These are phyloP conservation scores for Paecilomyces sp. DNA, from an alignment of 2,329 filamentous ascomycete genomes.

Conservation along the genomic window DNA sequence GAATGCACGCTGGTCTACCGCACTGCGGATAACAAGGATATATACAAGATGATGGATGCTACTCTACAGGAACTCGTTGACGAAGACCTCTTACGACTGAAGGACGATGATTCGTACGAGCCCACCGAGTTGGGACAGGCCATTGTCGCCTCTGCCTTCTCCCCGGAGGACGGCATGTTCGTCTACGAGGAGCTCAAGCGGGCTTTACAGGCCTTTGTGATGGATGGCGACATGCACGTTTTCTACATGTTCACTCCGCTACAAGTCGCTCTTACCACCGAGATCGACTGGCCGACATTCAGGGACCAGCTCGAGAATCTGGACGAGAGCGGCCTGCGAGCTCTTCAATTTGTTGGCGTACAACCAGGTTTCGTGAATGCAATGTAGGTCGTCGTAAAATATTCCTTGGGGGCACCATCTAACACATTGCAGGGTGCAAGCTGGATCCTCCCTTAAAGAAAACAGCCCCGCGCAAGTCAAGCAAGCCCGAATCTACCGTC, in stretches of 20 bases:
- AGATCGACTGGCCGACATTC: slow-evolving; percentile 66
- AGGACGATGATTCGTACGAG: slow-evolving; percentile 46
- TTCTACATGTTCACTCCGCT: slow-evolving; percentile 72
- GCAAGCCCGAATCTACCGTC: slow-evolving; percentile 56
- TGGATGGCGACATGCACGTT: slow-evolving; percentile 75
- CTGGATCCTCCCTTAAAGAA: slow-evolving; percentile 55
- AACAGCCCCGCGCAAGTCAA: slow-evolving; percentile 55
- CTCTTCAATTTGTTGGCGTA: slow-evolving; percentile 61
- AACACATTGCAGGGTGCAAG: slow-evolving; percentile 52
- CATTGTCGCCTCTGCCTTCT: slow-evolving; percentile 64
- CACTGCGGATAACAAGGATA: slow-evolving; percentile 44
- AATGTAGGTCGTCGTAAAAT: slow-evolving; percentile 44
- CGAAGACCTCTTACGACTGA: slow-evolving; percentile 49
- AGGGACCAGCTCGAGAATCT: slow-evolving; percentile 62
- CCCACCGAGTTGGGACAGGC: slow-evolving; percentile 63
- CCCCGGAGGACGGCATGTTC: slow-evolving; percentile 69
- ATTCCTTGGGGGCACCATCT: background rate
- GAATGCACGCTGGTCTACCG: slow-evolving; percentile 59
- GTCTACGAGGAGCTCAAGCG: slow-evolving; percentile 61
- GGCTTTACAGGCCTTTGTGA: slow-evolving; percentile 65
- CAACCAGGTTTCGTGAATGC: slow-evolving; percentile 60
- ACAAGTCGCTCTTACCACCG: slow-evolving; percentile 39
- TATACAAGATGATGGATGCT: slow-evolving; percentile 49
- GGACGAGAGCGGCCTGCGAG: slow-evolving; percentile 64
- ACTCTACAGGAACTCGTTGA: slow-evolving; percentile 53